Conservation (phyloP, 31 red algal species). For the Porphyra umbilicalis region DNA sequence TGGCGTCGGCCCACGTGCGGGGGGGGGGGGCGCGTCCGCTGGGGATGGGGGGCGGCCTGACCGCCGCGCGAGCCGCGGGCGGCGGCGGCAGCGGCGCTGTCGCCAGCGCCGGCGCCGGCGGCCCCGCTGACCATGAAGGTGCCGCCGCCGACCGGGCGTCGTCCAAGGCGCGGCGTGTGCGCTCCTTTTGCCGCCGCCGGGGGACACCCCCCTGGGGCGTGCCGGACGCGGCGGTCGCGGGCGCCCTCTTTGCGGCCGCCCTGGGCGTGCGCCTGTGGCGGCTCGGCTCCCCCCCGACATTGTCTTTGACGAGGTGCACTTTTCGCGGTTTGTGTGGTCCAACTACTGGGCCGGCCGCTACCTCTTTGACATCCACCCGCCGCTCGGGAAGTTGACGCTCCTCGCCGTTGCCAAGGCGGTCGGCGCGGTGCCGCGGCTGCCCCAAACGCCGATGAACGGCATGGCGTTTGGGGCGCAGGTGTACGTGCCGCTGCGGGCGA, state of each 20-base stretch:
- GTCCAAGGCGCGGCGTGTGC: background rate
- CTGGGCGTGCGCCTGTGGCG: slow-evolving; percentile 27
- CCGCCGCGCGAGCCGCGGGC: background rate
- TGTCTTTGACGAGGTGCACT: slow-evolving; percentile 97
- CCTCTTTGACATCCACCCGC: slow-evolving; percentile 98
- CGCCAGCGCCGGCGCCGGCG: background rate
- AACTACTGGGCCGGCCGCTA: slow-evolving; percentile 63
- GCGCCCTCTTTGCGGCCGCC: slow-evolving; percentile 12
- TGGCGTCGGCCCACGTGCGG: background rate
- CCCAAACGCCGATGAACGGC: background rate
- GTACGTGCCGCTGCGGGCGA: slow-evolving; percentile 53
- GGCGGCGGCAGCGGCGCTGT: background rate
- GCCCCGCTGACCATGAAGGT: background rate
- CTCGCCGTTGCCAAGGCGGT: slow-evolving; percentile 22
- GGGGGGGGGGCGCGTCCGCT: background rate
- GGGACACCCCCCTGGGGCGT: background rate
- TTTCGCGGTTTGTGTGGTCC: slow-evolving; percentile 52
- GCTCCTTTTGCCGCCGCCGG: background rate
- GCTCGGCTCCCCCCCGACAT: slow-evolving; percentile 10
- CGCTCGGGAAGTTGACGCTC: slow-evolving; percentile 78
- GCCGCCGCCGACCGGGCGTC: background rate
- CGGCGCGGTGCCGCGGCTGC: slow-evolving; percentile 15
- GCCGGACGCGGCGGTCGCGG: background rate
- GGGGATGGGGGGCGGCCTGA: background rate
- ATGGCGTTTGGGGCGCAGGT: slow-evolving; percentile 20